Percentiles rank a stretch among this genome's conserved stretches.
Conservation (phyloP, 2,329 filamentous ascomycete species). For the Paraphoma chrysanthemicola region DNA sequence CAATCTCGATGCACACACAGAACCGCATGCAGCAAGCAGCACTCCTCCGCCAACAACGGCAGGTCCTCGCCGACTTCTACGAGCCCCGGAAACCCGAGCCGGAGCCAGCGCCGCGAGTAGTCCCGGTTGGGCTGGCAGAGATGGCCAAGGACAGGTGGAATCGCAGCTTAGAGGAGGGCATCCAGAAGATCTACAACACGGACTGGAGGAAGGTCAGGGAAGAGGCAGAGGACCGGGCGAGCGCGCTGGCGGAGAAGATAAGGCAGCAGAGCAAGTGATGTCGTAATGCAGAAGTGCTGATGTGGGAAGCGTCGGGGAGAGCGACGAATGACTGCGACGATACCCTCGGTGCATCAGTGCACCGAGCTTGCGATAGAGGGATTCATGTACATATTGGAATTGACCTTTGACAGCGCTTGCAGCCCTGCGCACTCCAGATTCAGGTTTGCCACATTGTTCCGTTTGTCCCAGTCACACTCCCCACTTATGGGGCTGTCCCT, state of each 20-base stretch:
- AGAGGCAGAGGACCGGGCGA: conserved; percentile 50
- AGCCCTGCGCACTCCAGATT: background rate
- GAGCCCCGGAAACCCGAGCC: conserved; percentile 51
- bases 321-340: conserved; percentile 14
- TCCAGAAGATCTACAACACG: conserved; percentile 52
- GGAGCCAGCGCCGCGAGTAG: conserved; percentile 48
- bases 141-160: conserved; percentile 61
- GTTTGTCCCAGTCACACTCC: background rate
- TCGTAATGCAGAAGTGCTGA: background rate
- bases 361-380: conserved; percentile 5
- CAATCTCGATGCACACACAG: conserved; percentile 52
- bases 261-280: conserved; percentile 37
- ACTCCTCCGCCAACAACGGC: conserved; percentile 55
- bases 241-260: conserved; percentile 42
- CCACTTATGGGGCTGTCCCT: no score
- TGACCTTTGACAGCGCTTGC: background rate
- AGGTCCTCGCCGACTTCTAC: conserved; percentile 52
- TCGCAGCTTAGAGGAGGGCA: conserved; percentile 52
- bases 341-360: conserved; percentile 15
- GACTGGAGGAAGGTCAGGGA: conserved; percentile 55
- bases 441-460: background rate
- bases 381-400: conserved; percentile 8
- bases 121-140: conserved; percentile 51
- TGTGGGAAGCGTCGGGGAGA: conserved; percentile 1
- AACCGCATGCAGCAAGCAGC: conserved; percentile 55